These are phyloP conservation scores for Ilex asprella DNA, from an alignment of 257 asterid species.

Conservation along the genomic window DNA sequence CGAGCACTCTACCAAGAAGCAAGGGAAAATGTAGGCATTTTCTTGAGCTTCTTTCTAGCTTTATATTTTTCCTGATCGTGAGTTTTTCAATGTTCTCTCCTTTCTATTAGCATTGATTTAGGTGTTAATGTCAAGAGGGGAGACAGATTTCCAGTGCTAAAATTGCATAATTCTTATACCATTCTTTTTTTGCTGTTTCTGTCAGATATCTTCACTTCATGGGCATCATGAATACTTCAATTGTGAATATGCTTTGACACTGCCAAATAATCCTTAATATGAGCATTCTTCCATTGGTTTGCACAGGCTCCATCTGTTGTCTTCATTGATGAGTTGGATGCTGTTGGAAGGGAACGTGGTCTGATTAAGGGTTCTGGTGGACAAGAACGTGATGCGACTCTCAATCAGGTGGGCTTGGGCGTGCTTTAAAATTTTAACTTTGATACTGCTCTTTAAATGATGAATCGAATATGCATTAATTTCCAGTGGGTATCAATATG, in stretches of 20 bases:
- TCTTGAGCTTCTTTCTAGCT: slow-evolving; percentile 2
- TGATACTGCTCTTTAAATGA: slow-evolving; percentile 14
- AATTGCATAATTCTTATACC: background rate
- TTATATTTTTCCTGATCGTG: background rate
- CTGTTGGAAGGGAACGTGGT: slow-evolving; percentile 98
- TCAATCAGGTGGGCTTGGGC: slow-evolving; percentile 68
- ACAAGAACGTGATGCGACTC: slow-evolving; percentile 96
- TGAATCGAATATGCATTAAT: slow-evolving; percentile 13
- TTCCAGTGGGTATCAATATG: slow-evolving; percentile 19
- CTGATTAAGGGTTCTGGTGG: slow-evolving; percentile 89
- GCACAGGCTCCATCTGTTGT: slow-evolving; percentile 93
- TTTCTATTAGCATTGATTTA: background rate
- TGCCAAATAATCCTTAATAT: too few relatives aligned
- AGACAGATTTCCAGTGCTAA: background rate
- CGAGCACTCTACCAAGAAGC: slow-evolving; percentile 98
- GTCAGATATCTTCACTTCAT: background rate
- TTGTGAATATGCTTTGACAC: too few relatives aligned
- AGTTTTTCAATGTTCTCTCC: background rate
- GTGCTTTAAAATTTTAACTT: slow-evolving; percentile 4
- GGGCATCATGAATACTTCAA: too few relatives aligned
- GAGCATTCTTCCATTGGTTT: slow-evolving; percentile 16
- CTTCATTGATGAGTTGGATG: slow-evolving; percentile 96
- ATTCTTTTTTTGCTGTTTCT: background rate
- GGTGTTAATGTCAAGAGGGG: background rate
- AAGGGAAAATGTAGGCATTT: slow-evolving; percentile 65